A percentile compares a stretch with the other conserved stretches of the same genome.
These are phyloP conservation scores for Vitis rupestris DNA, from an alignment of 164 flowering plant species.

Conservation along the genomic window DNA sequence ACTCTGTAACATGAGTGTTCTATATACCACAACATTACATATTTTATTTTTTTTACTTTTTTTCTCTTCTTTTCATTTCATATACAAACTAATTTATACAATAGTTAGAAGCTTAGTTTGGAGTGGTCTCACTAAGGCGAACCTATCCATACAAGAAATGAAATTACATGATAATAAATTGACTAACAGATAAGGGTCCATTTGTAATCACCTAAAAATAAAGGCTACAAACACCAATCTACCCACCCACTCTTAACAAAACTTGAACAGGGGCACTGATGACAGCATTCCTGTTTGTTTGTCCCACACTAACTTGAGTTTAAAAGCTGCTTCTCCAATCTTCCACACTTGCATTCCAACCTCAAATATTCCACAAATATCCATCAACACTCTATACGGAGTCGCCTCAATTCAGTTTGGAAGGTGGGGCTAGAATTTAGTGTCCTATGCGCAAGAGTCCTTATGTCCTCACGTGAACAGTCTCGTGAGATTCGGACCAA, in stretches of 20 bases:
- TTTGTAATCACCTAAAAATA: constrained; percentile 1
- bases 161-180: background rate
- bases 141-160: background rate
- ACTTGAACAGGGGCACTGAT: background rate
- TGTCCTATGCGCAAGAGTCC: constrained; percentile 70
- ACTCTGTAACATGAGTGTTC: too few species aligned
- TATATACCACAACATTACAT: too few species aligned
- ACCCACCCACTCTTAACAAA: background rate
- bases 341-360: background rate
- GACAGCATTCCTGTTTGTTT: background rate
- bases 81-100: constrained; percentile 16
- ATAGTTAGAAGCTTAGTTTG: constrained; percentile 8
- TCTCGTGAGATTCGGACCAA: constrained; percentile 88
- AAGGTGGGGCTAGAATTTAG: constrained; percentile 72
- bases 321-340: background rate
- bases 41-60: background rate
- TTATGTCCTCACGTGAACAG: constrained; percentile 85
- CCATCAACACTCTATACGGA: constrained; percentile 48
- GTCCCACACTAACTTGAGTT: background rate
- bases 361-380: background rate
- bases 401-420: constrained; percentile 66
- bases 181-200: background rate
- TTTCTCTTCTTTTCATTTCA: background rate
- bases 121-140: background rate
- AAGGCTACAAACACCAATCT: constrained; percentile 1